phyloP scores from a whole-genome alignment of 495 filamentous ascomycete genomes.

The Filosporella fistucella region DNA sequence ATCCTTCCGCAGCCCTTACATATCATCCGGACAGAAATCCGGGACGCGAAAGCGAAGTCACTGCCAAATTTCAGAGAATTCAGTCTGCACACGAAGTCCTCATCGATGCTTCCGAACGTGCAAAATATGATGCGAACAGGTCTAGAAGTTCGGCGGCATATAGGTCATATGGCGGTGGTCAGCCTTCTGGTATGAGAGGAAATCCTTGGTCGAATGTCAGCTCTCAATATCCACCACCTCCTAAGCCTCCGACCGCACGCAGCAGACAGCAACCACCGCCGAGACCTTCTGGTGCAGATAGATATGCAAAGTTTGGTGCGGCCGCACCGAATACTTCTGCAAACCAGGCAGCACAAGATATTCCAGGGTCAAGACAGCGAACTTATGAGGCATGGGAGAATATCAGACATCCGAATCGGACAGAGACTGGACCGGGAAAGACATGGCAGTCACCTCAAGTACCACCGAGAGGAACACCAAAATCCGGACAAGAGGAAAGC shows the following conservation, averaged over 20 bases:
- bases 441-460: slow-evolving; percentile 4
- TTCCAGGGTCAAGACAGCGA: slow-evolving; percentile 50
- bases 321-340: slow-evolving; percentile 19
- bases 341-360: slow-evolving; percentile 40
- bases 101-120: slow-evolving; percentile 56
- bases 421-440: not conserved
- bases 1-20: slow-evolving; percentile 58
- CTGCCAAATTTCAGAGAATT: slow-evolving; percentile 77
- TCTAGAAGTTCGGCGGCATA: slow-evolving; percentile 13
- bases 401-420: slow-evolving; percentile 45
- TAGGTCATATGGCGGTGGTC: slow-evolving; percentile 22
- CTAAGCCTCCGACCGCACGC: slow-evolving; percentile 30
- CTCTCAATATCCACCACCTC: slow-evolving; percentile 43
- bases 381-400: slow-evolving; percentile 64
- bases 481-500: slow-evolving; percentile 27
- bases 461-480: slow-evolving; percentile 30
- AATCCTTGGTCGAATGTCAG: slow-evolving; percentile 47
- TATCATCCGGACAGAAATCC: slow-evolving; percentile 91
- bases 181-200: slow-evolving; percentile 34
- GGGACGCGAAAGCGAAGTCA: slow-evolving; percentile 72
- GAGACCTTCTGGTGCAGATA: slow-evolving; percentile 48
- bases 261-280: slow-evolving; percentile 30
- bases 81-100: slow-evolving; percentile 84
- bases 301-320: slow-evolving; percentile 46
- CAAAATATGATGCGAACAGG: slow-evolving; percentile 75